These are phyloP conservation scores for Cicer cuneatum DNA, from an alignment of 306 rosid species.

Conservation along the genomic window DNA sequence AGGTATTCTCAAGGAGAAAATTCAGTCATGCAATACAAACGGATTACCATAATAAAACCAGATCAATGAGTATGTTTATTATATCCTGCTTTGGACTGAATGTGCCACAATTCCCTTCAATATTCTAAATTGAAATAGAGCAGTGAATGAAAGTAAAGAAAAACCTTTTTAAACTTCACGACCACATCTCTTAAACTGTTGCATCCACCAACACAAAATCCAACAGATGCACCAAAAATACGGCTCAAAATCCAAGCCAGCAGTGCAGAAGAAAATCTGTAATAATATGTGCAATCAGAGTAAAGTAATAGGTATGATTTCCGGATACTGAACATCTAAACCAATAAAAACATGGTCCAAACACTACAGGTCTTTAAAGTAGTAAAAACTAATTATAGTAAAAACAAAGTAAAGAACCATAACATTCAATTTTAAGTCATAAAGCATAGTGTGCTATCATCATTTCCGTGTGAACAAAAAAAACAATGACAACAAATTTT, in stretches of 20 bases:
- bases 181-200: slow-evolving; percentile 74
- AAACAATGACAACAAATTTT: background rate
- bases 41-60: slow-evolving; percentile 23
- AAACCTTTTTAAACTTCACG: slow-evolving; percentile 85
- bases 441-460: slow-evolving; percentile 22
- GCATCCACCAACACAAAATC: slow-evolving; percentile 84
- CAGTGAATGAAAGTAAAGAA: slow-evolving; percentile 40
- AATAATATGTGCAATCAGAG: slow-evolving; percentile 41
- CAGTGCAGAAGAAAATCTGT: slow-evolving; percentile 68
- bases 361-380: slow-evolving; percentile 21
- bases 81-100: slow-evolving; percentile 20
- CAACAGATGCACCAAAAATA: slow-evolving; percentile 73
- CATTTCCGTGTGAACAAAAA: background rate
- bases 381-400: background rate
- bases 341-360: slow-evolving; percentile 5
- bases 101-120: slow-evolving; percentile 21
- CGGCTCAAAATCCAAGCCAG: slow-evolving; percentile 80
- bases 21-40: slow-evolving; percentile 10
- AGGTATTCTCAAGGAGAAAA: slow-evolving; percentile 12
- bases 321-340: background rate
- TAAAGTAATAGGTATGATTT: slow-evolving; percentile 25
- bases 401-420: slow-evolving; percentile 22
- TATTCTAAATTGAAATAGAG: slow-evolving; percentile 33
- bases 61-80: slow-evolving; percentile 1
- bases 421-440: slow-evolving; percentile 19